phyloP scores from a whole-genome alignment of 208 protist genomes.

The Leishmania braziliensis region DNA sequence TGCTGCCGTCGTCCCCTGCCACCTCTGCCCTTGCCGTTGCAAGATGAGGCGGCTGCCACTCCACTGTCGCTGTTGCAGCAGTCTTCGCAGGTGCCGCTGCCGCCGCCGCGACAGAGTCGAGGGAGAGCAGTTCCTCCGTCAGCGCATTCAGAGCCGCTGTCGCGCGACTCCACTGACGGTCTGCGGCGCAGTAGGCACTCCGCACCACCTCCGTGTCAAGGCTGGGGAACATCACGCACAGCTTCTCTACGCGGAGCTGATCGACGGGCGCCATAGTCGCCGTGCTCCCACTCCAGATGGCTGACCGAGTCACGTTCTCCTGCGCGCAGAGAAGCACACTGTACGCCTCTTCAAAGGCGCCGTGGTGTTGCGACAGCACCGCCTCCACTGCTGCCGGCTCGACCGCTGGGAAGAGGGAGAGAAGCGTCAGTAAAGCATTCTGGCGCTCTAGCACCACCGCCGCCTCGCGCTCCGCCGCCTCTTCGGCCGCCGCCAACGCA shows the following conservation, averaged over 20 bases:
- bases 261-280: slow-evolving; percentile 44
- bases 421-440: slow-evolving; percentile 69
- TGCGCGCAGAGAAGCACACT: slow-evolving; percentile 56
- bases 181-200: slow-evolving; percentile 42
- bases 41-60: background rate
- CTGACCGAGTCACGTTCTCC: slow-evolving; percentile 42
- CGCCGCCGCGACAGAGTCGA: slow-evolving; percentile 11
- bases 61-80: background rate
- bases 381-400: slow-evolving; percentile 55
- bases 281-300: slow-evolving; percentile 41
- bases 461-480: slow-evolving; percentile 39
- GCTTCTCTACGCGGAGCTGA: slow-evolving; percentile 44
- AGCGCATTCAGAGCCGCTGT: slow-evolving; percentile 58
- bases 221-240: slow-evolving; percentile 59
- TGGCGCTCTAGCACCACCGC: slow-evolving; percentile 24
- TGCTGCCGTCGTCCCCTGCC: background rate
- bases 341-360: slow-evolving; percentile 68
- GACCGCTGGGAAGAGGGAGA: slow-evolving; percentile 61
- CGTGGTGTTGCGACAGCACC: slow-evolving; percentile 40
- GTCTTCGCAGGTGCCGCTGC: background rate
- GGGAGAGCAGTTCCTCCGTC: slow-evolving; percentile 40
- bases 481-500: slow-evolving; percentile 44
- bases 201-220: slow-evolving; percentile 54
- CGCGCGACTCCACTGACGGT: slow-evolving; percentile 36
- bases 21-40: background rate